phyloP scores from a whole-genome alignment of 805 yeast species.

The Ogataea pini region DNA sequence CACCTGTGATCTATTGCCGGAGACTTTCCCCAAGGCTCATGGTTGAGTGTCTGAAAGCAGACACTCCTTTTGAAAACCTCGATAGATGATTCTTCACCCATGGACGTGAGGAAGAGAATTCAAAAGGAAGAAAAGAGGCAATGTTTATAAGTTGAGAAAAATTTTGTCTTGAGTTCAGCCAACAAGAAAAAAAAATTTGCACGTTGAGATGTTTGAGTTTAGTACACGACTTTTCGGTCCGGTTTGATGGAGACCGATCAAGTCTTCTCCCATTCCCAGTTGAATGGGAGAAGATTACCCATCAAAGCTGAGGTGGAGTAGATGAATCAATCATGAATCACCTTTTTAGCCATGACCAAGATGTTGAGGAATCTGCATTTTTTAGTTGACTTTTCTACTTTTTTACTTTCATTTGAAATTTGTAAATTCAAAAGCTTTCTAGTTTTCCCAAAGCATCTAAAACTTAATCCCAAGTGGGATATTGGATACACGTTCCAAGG shows the following conservation, averaged over 20 bases:
- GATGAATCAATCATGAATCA: too few relatives aligned
- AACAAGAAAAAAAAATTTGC: background rate
- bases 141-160: background rate
- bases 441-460: too few relatives aligned
- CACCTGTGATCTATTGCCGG: conserved; percentile 66
- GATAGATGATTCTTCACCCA: conserved; percentile 75
- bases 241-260: background rate
- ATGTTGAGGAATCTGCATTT: too few relatives aligned
- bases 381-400: too few relatives aligned
- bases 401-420: too few relatives aligned
- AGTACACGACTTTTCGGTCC: background rate
- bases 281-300: too few relatives aligned
- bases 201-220: background rate
- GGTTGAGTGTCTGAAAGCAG: conserved; percentile 16
- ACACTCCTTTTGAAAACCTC: conserved; percentile 61
- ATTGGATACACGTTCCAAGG: too few relatives aligned
- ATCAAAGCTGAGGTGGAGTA: too few relatives aligned
- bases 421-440: too few relatives aligned
- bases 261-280: too few relatives aligned
- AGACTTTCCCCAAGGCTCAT: conserved; percentile 84
- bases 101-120: conserved; percentile 46
- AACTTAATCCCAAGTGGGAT: too few relatives aligned
- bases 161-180: conserved; percentile 1
- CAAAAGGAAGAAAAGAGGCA: conserved; percentile 1
- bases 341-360: too few relatives aligned